phyloP scores from a whole-genome alignment of 2,329 filamentous ascomycete genomes.

The Pseudofabraea citricarpa region DNA sequence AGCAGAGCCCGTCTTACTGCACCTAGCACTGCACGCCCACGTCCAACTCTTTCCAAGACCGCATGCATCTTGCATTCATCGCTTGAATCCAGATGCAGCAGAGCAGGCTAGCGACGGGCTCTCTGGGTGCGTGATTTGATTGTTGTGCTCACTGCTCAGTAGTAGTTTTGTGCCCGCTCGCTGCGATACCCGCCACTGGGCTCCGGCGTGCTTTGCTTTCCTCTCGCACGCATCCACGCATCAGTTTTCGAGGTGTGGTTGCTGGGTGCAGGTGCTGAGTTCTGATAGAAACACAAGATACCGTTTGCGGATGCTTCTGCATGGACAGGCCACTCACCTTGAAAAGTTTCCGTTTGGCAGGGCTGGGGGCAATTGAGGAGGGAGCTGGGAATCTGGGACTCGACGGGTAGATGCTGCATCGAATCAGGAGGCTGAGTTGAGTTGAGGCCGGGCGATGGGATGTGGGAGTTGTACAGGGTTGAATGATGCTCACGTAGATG shows the following conservation, averaged over 20 bases:
- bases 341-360: not conserved
- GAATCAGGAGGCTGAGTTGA: not conserved
- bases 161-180: too few species aligned
- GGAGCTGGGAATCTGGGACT: not conserved
- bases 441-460: too few species aligned
- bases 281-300: not conserved
- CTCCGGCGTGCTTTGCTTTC: too few species aligned
- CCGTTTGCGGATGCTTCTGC: not conserved
- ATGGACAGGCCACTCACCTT: too few species aligned
- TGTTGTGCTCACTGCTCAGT: too few species aligned
- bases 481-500: too few species aligned
- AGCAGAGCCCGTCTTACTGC: constrained; percentile 7
- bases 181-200: too few species aligned
- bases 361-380: not conserved
- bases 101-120: constrained; percentile 1
- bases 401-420: not conserved
- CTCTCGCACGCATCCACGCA: not conserved
- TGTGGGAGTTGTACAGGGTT: too few species aligned
- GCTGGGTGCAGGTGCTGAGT: too few species aligned
- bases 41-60: not conserved
- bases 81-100: constrained; percentile 5
- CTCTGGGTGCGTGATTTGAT: not conserved
- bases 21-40: too few species aligned
- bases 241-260: too few species aligned
- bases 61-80: constrained; percentile 7